Evolutionary conservation across 441 rosid species (phyloP).

Genomic region (Mallotus repandus): DNA sequence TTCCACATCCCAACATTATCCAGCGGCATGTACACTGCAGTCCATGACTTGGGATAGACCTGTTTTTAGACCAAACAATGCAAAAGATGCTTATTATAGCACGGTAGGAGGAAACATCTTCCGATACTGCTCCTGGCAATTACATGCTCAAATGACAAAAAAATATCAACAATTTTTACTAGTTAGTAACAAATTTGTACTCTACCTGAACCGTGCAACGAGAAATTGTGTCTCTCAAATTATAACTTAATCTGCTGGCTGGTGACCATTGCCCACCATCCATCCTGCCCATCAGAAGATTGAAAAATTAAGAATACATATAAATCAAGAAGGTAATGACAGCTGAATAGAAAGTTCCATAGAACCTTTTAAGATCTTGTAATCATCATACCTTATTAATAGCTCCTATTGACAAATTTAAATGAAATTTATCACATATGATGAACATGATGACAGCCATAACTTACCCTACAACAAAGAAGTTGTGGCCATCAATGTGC

Average conservation of each 20-base stretch:
- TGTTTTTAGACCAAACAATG: slow-evolving; percentile 24
- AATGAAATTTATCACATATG: neutral
- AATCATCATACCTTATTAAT: neutral
- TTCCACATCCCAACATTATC: slow-evolving; percentile 95
- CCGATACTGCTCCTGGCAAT: neutral
- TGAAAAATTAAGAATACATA: neutral
- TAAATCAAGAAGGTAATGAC: neutral
- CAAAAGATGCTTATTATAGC: neutral
- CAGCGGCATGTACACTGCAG: slow-evolving; percentile 63
- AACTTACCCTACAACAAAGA: slow-evolving; percentile 68
- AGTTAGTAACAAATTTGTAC: neutral
- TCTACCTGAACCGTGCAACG: slow-evolving; percentile 74
- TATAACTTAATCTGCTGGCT: slow-evolving; percentile 53
- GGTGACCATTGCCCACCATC: slow-evolving; percentile 73
- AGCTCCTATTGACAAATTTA: neutral
- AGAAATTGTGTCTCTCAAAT: slow-evolving; percentile 61
- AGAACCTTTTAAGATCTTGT: neutral
- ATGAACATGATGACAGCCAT: neutral
- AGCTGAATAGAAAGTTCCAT: neutral
- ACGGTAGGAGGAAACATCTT: too few species aligned
- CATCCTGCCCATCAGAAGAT: slow-evolving; percentile 47
- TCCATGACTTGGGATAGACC: slow-evolving; percentile 94
- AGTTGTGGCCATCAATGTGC: slow-evolving; percentile 71
- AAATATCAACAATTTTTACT: neutral
- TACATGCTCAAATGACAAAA: neutral